phyloP scores from a whole-genome alignment of 768 basidiomycete genomes.

The Xerocomellus dryophilus region DNA sequence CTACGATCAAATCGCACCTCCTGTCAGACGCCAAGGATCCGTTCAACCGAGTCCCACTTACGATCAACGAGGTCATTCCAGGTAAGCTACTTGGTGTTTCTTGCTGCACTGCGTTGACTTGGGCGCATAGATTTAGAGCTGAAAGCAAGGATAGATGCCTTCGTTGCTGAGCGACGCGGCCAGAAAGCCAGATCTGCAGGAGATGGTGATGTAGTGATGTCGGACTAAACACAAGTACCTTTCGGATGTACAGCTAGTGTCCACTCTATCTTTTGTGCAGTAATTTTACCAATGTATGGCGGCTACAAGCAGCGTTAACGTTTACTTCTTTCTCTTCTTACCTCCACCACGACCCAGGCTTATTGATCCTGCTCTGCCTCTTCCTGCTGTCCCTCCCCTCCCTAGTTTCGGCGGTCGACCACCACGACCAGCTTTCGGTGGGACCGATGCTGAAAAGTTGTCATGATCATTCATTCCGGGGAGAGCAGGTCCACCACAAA shows the following conservation, averaged over 20 bases:
- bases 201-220: conserved; percentile 32
- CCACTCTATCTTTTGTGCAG: neutral
- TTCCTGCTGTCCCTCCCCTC: conserved; percentile 24
- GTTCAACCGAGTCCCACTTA: conserved; percentile 86
- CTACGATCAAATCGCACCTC: conserved; percentile 93
- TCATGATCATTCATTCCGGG: conserved; percentile 10
- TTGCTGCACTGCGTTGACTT: conserved; percentile 5
- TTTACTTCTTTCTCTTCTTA: conserved; percentile 35
- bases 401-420: conserved; percentile 25
- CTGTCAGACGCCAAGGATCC: conserved; percentile 91
- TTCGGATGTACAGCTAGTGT: conserved; percentile 8
- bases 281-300: conserved; percentile 1
- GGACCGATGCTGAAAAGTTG: conserved; percentile 16
- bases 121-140: conserved; percentile 56
- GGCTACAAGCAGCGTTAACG: neutral
- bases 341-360: conserved; percentile 23
- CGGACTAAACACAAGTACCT: conserved; percentile 12
- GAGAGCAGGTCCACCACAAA: conserved; percentile 30
- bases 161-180: conserved; percentile 54
- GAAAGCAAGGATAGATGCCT: conserved; percentile 71
- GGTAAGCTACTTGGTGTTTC: conserved; percentile 43
- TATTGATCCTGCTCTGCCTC: conserved; percentile 27
- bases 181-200: conserved; percentile 28
- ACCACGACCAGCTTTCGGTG: conserved; percentile 24
- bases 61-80: conserved; percentile 74